Evolutionary conservation across 805 yeast species (phyloP), one percentile per base, ranked within the genome.

Genomic region (Schwanniomyces polymorphus): DNA sequence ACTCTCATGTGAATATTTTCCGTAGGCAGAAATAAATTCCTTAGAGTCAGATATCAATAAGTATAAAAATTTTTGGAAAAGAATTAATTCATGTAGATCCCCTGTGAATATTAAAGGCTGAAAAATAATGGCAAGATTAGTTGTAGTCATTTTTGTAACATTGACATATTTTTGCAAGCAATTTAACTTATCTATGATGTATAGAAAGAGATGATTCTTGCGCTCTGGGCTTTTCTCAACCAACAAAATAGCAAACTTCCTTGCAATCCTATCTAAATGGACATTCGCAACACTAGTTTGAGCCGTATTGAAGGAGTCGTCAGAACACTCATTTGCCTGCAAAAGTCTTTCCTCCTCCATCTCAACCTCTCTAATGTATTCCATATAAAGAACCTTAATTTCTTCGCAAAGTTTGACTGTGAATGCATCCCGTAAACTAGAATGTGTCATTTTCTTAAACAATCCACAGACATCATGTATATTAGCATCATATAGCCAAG

Each of bases 401-500:
- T 43, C 44, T 12, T 51, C 47, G 7, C 27, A 26, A 11, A 51
- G 38, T 26, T 47, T n/a, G 47, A 38, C 16, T 44, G 48, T 27
- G 51, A 45, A 44, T 55, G 52, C 18, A 45, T 51, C 21, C 11
- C 25, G 26, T 10, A 38, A 26, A 26, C 35, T 41, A 14, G 21
- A 33, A n/a, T 59, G 49, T 21, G 65, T 50, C 42, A 54, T 50
- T 43, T 56, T 57, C 43, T 65, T 65, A 16, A 58, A 38, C 25
- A 63, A 49, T 5, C 68, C 67, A 43, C 67, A 57, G 8, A 61
- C 59, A 42, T 65, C 71, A 45, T 63, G 65, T 5, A 59, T 53
- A 43, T 47, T 53, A 3, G 53, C 45, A 5, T 45, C 43, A 12
- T 53, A 48, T 7, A 64, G 55, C 65, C 64, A 61, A 25, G 50